These are phyloP conservation scores for Hypholoma fasciculare DNA, from an alignment of 768 basidiomycete species.

Conservation along the genomic window DNA sequence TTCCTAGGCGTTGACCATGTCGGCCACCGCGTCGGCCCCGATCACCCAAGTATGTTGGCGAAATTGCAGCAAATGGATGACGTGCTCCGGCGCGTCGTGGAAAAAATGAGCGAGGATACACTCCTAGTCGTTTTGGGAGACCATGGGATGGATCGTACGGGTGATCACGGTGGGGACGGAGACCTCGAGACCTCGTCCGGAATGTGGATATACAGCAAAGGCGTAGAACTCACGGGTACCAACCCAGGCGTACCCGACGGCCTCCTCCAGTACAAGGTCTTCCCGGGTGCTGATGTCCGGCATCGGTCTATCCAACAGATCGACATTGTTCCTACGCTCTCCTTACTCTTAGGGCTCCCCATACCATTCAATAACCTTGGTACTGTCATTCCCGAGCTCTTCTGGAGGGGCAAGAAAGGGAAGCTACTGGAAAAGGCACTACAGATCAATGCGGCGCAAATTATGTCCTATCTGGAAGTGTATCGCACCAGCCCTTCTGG, in stretches of 20 bases:
- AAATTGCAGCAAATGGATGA: constrained; percentile 90
- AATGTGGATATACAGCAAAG: constrained; percentile 93
- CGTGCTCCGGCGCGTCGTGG: constrained; percentile 73
- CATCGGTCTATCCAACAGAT: constrained; percentile 86
- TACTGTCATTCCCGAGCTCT: constrained; percentile 87
- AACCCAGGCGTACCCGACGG: constrained; percentile 40
- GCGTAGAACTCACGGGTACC: constrained; percentile 42
- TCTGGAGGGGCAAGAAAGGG: constrained; percentile 52
- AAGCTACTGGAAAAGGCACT: constrained; percentile 58
- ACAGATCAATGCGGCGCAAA: constrained; percentile 70
- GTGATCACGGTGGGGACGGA: constrained; percentile 95
- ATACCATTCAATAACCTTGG: constrained; percentile 98
- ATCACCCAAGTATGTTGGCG: constrained; percentile 79
- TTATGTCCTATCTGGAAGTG: constrained; percentile 71
- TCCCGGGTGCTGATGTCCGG: constrained; percentile 54
- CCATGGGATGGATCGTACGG: constrained; percentile 94
- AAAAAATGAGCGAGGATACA: constrained; percentile 80
- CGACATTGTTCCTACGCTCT: constrained; percentile 86
- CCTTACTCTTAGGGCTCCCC: constrained; percentile 87
- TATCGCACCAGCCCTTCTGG: constrained; percentile 76
- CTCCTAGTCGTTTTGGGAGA: constrained; percentile 91
- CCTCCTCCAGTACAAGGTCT: constrained; percentile 54
- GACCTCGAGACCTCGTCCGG: constrained; percentile 81
- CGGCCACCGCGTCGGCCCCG: constrained; percentile 92
- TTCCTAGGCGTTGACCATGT: constrained; percentile 96